A percentile compares a stretch with the other conserved stretches of the same genome.
Evolutionary conservation across 176 grass and related monocot species (phyloP).

Genomic region (Canna indica): DNA sequence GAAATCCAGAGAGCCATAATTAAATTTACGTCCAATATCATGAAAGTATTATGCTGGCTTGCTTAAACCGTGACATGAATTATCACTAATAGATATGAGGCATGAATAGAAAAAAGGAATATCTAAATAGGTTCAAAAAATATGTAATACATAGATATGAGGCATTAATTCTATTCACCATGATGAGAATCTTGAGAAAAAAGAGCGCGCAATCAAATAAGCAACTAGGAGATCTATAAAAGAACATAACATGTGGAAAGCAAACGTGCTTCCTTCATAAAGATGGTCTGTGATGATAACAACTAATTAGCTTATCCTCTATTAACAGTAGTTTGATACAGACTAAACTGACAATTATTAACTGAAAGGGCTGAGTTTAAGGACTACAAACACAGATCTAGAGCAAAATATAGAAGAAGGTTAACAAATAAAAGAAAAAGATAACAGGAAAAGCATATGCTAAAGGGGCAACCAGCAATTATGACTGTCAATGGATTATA

Average conservation of each 20-base stretch:
- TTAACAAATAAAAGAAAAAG: too few relatives aligned
- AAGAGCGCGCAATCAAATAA: not conserved
- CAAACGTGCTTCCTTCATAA: not conserved
- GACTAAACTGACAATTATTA: not conserved
- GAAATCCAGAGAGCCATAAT: too few relatives aligned
- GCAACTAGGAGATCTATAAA: not conserved
- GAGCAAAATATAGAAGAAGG: too few relatives aligned
- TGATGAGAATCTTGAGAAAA: not conserved
- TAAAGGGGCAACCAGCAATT: not conserved
- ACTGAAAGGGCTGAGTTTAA: not conserved
- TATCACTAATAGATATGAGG: too few relatives aligned
- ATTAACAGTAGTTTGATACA: not conserved
- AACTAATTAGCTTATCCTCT: not conserved
- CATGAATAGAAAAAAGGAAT: too few relatives aligned
- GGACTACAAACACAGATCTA: not conserved
- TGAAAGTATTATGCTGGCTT: too few relatives aligned
- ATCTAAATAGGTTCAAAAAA: too few relatives aligned
- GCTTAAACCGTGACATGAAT: too few relatives aligned
- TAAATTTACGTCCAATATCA: too few relatives aligned
- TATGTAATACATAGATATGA: too few relatives aligned
- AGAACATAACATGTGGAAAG: not conserved
- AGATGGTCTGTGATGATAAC: not conserved
- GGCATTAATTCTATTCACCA: not conserved
- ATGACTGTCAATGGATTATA: not conserved
- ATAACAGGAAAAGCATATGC: not conserved